Conservation (phyloP, 176 grass and related monocot species). For the Oryza rufipogon region DNA sequence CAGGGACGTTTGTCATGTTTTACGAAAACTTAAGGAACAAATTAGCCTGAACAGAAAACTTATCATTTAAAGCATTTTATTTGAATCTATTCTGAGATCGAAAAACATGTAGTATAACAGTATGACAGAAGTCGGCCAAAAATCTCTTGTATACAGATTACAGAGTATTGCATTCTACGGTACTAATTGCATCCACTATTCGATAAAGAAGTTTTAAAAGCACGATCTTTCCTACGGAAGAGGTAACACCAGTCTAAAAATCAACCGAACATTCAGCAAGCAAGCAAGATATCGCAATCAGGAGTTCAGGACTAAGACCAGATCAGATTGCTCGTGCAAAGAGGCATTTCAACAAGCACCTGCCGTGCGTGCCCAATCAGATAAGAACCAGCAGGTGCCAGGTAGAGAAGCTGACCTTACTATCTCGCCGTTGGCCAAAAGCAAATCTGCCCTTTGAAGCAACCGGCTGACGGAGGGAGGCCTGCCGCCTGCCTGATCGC, state of each 20-base stretch:
- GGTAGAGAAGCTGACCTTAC: background rate
- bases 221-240: background rate
- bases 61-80: background rate
- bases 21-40: background rate
- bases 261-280: background rate
- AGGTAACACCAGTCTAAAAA: background rate
- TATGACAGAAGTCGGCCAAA: background rate
- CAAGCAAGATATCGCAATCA: constrained; percentile 14
- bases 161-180: background rate
- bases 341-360: constrained; percentile 25
- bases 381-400: background rate
- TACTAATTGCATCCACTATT: background rate
- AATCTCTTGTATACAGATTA: background rate
- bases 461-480: background rate
- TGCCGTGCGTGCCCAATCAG: background rate
- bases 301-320: background rate
- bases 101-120: background rate
- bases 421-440: background rate
- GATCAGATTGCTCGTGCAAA: background rate
- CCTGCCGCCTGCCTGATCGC: constrained; percentile 2
- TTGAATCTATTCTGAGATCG: background rate
- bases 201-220: background rate
- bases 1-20: background rate
- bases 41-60: background rate
- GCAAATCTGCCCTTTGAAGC: constrained; percentile 9